These are phyloP conservation scores for Fraxinus sp. DNA, from an alignment of 305 asterid genomes.

Conservation along the genomic window DNA sequence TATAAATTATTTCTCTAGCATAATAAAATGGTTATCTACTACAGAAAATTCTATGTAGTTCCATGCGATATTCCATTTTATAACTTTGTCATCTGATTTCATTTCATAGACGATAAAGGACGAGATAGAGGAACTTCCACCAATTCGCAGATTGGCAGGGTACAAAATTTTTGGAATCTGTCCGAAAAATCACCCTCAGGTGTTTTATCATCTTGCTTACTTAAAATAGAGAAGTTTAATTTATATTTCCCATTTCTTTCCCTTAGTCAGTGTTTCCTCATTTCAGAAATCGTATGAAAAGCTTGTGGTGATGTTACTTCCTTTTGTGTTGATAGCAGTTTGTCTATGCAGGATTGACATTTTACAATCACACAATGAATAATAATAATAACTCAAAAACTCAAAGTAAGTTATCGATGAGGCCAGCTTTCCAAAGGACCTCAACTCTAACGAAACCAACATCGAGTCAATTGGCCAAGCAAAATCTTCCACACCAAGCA, in stretches of 20 bases:
- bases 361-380: constrained; percentile 47
- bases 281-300: constrained; percentile 3
- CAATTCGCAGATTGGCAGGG: constrained; percentile 26
- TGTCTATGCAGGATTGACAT: constrained; percentile 56
- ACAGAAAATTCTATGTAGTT: neutral
- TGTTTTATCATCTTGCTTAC: constrained; percentile 17
- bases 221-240: neutral
- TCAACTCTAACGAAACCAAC: constrained; percentile 98
- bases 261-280: constrained; percentile 16
- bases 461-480: constrained; percentile 90
- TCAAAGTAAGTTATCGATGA: constrained; percentile 43
- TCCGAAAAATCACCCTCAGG: constrained; percentile 42
- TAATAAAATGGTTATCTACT: constrained; percentile 10
- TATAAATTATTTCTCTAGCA: neutral
- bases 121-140: constrained; percentile 27
- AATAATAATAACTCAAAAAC: constrained; percentile 38
- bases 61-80: constrained; percentile 1
- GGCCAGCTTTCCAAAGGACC: constrained; percentile 57
- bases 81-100: constrained; percentile 13
- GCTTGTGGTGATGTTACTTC: neutral
- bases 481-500: constrained; percentile 54
- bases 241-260: constrained; percentile 7
- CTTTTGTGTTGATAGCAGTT: constrained; percentile 17
- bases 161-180: constrained; percentile 28
- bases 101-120: constrained; percentile 24